Base-by-base conservation (phyloP, 2,329 filamentous ascomycete genomes). In the Claviceps capensis region DNA sequence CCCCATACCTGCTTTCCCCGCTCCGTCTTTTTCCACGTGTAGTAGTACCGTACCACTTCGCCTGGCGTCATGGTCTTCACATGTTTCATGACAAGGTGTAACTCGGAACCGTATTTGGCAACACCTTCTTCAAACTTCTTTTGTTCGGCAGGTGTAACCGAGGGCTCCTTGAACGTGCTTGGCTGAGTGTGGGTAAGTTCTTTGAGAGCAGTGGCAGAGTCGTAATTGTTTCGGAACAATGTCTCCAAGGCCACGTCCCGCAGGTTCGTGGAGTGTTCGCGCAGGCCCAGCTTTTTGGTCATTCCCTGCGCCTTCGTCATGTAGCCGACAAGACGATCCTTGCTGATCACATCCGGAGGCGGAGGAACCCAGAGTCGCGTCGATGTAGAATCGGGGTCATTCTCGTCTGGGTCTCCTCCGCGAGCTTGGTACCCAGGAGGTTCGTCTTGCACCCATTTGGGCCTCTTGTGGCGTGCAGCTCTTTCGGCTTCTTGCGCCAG, bases 1-100 rank as follows among this genome's bases (percentile, higher is more conserved):
- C 88, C 88, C 90, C 93, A 96, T 22, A 98, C 82, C 60, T 93
- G 82, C 63, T 80, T 83, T 42, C 93, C 93, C 53, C 84, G 82
- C 2, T 85, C 78, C 0, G 88, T 88, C 69, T 97, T 97, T 71
- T 98, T 98, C 93, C 93, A 98, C 58, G 87, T 87, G 65, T 98
- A 98, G 68, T 97, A 98, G 64, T 86, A 94, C 3, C 93, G 86
- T 26, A 95, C 88, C 55, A 96, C 85, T 53, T 88, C 81, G 49
- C 84, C 82, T 55, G 89, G 82, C 42, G 80, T 81, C 59, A 93
- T 81, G 0, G 84, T 87, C 67, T 88, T 90, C 61, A 96, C 87
- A 65, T 95, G 86, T 59, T 86, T 83, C 57, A 83, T 88, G 54
- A 97, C 85, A 47, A 79, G 78, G 58, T 88, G 79, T 60, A 95